Evolutionary conservation across 192 early-diverging fungal species (phyloP), one percentile per base, ranked within the genome.

Genomic region (Funneliformis geosporum): DNA sequence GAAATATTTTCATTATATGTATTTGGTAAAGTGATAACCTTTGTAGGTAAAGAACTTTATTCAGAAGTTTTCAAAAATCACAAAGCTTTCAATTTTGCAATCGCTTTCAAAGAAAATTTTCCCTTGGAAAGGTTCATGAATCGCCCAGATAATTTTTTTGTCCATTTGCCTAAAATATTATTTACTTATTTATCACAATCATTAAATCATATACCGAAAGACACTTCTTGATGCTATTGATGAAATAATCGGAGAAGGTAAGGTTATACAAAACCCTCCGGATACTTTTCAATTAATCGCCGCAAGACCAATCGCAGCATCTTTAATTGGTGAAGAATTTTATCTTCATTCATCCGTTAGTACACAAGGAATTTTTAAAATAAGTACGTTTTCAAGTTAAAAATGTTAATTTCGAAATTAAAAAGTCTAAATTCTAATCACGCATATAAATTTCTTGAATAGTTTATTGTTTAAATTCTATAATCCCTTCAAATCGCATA

Each of bases 1-100:
- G 70, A 72, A 43, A 72, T 50, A 9, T 72, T 72, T 21, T 72
- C 70, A 14, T 42, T 72, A 14, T 72, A 72, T 7, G 8, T 47
- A n/a, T 72, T 72, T 23, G 42, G 70, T n/a, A 27, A 47, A 72
- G 11, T n/a, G 8, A 21, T 27, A 47, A 72, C 70, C n/a, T 21
- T 72, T 21, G 70, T 72, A 14, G 46, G 43, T 3, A 28, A 39
- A 25, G 33, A 25, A 25, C 28, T 40, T 39, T 25, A 12, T 8
- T 10, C 9, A 1, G 69, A 71, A 71, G 44, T 71, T 10, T 40
- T 71, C n/a, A 71, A 39, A 1, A 66, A 16, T 25, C 16, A 71
- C 9, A 27, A 27, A 42, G 39, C 21, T 40, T 71, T 71, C 8
- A 21, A 25, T 42, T 42, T 42, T 39, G 16, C 4, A 1, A 40